Percentiles rank a stretch among this genome's conserved stretches.
Evolutionary conservation across 106 monocot genomes (phyloP).

Genomic region (Apostasia shenzhenica): DNA sequence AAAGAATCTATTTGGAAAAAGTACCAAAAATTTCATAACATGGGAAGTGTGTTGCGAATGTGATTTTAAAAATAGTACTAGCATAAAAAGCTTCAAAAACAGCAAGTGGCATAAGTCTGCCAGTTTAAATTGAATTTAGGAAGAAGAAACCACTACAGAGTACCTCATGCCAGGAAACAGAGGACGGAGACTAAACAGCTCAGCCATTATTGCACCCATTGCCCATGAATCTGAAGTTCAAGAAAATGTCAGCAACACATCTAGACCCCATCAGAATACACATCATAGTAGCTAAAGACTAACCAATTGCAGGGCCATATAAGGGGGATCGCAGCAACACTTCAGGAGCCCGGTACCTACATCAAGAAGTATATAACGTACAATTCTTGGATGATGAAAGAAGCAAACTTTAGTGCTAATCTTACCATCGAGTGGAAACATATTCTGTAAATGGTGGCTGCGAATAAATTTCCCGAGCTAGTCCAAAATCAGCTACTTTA

Average conservation of each 20-base stretch:
- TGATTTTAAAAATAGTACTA: no score
- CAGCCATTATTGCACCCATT: conserved; percentile 99
- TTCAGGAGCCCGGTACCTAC: conserved; percentile 86
- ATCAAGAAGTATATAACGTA: neutral
- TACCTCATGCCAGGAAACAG: conserved; percentile 99
- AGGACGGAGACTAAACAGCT: conserved; percentile 85
- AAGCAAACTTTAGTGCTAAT: neutral
- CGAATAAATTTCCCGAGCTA: conserved; percentile 88
- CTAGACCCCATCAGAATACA: neutral
- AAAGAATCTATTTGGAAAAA: no score
- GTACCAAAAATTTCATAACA: no score
- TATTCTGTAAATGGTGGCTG: conserved; percentile 97
- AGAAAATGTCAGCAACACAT: neutral
- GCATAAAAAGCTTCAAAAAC: no score
- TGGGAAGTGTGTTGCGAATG: no score
- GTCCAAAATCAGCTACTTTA: conserved; percentile 98
- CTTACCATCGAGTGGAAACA: conserved; percentile 95
- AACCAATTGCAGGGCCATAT: conserved; percentile 78
- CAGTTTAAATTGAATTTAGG: no score
- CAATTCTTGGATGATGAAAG: neutral
- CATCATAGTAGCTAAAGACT: conserved; percentile 13
- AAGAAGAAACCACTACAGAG: neutral
- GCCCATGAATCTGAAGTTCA: conserved; percentile 87
- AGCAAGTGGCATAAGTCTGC: no score
- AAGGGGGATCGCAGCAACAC: conserved; percentile 63